These are phyloP conservation scores for Teunomyces kruisii DNA, from an alignment of 805 yeast genomes.

Conservation along the genomic window DNA sequence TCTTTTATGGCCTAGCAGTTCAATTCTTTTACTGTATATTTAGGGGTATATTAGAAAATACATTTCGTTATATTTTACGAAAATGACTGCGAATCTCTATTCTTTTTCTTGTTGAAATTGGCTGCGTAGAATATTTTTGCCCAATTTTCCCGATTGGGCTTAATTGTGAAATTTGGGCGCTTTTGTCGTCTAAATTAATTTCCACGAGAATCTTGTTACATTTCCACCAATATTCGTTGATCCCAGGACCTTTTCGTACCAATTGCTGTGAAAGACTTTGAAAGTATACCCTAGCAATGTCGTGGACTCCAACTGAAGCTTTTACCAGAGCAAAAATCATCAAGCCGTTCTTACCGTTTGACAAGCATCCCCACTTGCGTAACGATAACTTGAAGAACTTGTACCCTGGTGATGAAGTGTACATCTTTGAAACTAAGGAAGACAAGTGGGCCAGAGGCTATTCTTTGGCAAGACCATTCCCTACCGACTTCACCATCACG, in stretches of 20 bases:
- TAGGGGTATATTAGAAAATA: neutral
- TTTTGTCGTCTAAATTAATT: slow-evolving; percentile 4
- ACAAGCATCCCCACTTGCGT: slow-evolving; percentile 38
- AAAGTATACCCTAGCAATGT: slow-evolving; percentile 15
- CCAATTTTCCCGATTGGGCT: slow-evolving; percentile 1
- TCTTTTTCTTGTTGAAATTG: neutral
- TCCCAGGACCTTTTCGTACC: neutral
- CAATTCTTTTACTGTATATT: neutral
- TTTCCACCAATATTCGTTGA: neutral
- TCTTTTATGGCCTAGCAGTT: slow-evolving; percentile 33
- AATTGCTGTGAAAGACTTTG: neutral
- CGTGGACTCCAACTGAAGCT: slow-evolving; percentile 39
- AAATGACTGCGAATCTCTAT: neutral
- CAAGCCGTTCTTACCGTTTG: slow-evolving; percentile 42
- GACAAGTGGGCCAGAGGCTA: slow-evolving; percentile 82
- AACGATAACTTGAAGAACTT: slow-evolving; percentile 49
- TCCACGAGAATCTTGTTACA: neutral
- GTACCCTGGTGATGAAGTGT: slow-evolving; percentile 77
- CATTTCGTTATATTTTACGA: no score
- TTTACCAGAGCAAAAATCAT: slow-evolving; percentile 39
- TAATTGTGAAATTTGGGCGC: slow-evolving; percentile 1
- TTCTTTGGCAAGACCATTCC: slow-evolving; percentile 63
- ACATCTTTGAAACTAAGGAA: slow-evolving; percentile 61
- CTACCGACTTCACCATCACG: slow-evolving; percentile 64
- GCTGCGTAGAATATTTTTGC: no score